Evolutionary conservation across 495 filamentous ascomycete genomes (phyloP).

Genomic region (Penicillium coffeae): DNA sequence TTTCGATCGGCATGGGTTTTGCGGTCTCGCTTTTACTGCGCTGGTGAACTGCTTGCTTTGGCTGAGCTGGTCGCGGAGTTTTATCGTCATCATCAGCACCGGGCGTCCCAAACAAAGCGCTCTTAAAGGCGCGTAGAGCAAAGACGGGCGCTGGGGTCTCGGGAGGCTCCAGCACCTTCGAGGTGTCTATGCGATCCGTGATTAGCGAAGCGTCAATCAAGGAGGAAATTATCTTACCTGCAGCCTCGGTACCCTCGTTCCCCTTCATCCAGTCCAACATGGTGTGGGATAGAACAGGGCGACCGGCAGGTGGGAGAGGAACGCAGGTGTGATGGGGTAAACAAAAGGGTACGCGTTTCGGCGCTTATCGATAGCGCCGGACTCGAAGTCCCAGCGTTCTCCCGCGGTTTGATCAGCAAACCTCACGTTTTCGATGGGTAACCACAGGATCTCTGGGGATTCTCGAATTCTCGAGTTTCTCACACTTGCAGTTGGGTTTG

Average conservation of each 20-base stretch:
- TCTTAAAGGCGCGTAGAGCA: conserved; percentile 87
- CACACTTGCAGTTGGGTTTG: not conserved
- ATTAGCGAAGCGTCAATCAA: conserved; percentile 9
- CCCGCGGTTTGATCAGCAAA: no score
- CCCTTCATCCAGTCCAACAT: conserved; percentile 56
- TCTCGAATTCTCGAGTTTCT: no score
- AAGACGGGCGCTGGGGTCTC: conserved; percentile 94
- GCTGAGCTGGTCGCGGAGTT: conserved; percentile 10
- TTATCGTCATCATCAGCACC: conserved; percentile 43
- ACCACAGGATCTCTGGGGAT: not conserved
- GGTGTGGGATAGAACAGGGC: not conserved
- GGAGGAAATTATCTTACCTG: conserved; percentile 15
- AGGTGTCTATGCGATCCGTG: conserved; percentile 26
- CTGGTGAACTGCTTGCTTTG: conserved; percentile 21
- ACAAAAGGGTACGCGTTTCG: not conserved
- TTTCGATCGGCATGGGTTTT: conserved; percentile 17
- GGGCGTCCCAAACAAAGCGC: conserved; percentile 85
- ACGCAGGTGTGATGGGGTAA: not conserved
- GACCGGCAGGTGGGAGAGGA: not conserved
- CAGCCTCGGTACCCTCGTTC: conserved; percentile 35
- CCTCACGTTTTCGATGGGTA: not conserved
- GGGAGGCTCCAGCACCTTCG: conserved; percentile 58
- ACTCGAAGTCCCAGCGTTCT: no score
- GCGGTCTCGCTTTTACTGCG: conserved; percentile 18
- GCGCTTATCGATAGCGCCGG: not conserved